Evolutionary conservation across 2,329 filamentous ascomycete genomes (phyloP), one percentile per base, ranked within the genome.

Genomic region (Apiospora aurea): DNA sequence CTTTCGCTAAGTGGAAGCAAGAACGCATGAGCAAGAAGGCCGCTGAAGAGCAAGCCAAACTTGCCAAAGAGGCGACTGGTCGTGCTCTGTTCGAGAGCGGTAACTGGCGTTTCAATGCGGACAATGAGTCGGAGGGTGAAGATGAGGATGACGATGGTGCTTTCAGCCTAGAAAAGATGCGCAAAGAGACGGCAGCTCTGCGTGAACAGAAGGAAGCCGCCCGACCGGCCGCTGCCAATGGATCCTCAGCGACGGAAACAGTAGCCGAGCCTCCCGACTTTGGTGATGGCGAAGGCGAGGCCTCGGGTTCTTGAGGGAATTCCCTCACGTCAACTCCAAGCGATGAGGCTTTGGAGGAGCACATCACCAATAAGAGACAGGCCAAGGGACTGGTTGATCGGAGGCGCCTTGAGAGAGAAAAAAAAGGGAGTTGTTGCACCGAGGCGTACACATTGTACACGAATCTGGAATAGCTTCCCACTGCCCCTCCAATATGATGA

Each of bases 1-100:
- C 91, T 0, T 99, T 99, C 80, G 94, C 94, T 74, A 96, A 96
- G 80, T 99, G 96, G 96, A 99, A 99, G 88, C 92, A 95, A 84
- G 93, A 97, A 70, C 93, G 96, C 64, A 81, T 98, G 77, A 91
- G 95, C 83, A 99, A 99, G 91, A 98, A 97, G 88, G 93, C 92
- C 21, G 96, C 96, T 29, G 96, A 99, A 79, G 93, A 96, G 76
- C 92, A 97, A 83, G 94, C 95, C 67, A 91, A 92, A 80, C 91
- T 93, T 83, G 94, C 95, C 79, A 98, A 97, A 88, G 96, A 99
- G 78, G 96, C 95, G 29, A 99, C 96, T 26, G 96, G 96, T 79
- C 91, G 95, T 84, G 94, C 95, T 10, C 87, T 99, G 84, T 99
- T 99, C 82, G 96, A 99, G 84, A 96, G 95, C 82, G 96, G 96